Base-by-base conservation (phyloP, 352 stramenopile species). In the Halophytophthora batemanensis region DNA sequence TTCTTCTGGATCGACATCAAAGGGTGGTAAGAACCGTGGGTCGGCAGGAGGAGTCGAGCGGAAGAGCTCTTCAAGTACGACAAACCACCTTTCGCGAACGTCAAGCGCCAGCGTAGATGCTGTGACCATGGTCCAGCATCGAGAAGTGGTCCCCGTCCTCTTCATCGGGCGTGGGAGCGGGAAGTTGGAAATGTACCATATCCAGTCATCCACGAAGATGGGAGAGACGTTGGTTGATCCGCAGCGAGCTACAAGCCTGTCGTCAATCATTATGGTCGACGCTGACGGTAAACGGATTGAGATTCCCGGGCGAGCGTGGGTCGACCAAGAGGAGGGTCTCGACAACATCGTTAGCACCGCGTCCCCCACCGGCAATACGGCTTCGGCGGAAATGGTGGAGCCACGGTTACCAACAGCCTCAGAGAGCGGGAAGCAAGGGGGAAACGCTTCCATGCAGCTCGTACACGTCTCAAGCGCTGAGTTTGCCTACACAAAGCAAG, bases 131-230 rank as follows among this genome's bases (percentile, higher is more conserved):
- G 66, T 64, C 10, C 62, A 77, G 34, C 66, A 84, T 43, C 70
- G 61, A 33, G 74, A 86, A 58, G 67, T 80, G 31, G 65, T 87
- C 11, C 74, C 67, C 19, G 64, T 87, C 2, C 60, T 92, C 3
- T 89, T 88, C 56, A 70, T 90, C 18, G 82, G 82, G 11, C 74
- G 82, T 34, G 76, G 77, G 5, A 83, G 73, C 13, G 75, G 79
- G 0, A 82, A 83, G 48, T 31, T 90, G 21, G 77, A 93, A 50
- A 81, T 90, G 69, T 93, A 80, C 37, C 75, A 93, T 49, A 49
- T 90, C 2, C 68, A 86, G 17, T 76, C 79, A 3, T 71, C 74
- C 7, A 78, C 58, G 42, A 90, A 90, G 46, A 84, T 90, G 39
- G 76, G 66, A 23, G 74, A 86, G 64, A 82, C 59, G 11, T 41